These are phyloP conservation scores for Epipyxis sp. DNA, from an alignment of 108 stramenopile genomes.

Conservation along the genomic window DNA sequence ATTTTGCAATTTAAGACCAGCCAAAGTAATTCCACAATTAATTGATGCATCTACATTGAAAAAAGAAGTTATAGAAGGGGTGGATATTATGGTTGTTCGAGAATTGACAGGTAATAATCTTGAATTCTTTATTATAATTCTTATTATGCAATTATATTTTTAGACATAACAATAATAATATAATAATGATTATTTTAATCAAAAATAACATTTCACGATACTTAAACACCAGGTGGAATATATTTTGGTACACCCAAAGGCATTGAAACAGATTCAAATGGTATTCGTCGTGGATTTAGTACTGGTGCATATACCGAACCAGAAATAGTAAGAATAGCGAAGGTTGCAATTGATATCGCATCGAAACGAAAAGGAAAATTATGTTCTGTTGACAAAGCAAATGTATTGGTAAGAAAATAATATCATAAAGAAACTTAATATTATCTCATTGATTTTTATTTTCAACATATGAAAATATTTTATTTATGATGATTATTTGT, in stretches of 20 bases:
- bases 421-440: too few relatives aligned
- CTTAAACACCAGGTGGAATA: too few relatives aligned
- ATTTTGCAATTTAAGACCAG: conserved; percentile 93
- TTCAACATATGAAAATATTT: too few relatives aligned
- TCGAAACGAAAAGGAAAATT: conserved; percentile 81
- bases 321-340: conserved; percentile 82
- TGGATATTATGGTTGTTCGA: conserved; percentile 96
- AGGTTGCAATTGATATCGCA: conserved; percentile 73
- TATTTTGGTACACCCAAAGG: conserved; percentile 98
- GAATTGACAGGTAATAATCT: conserved; percentile 96
- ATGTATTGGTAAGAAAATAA: conserved; percentile 98
- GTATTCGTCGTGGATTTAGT: conserved; percentile 88
- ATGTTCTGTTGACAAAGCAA: conserved; percentile 97
- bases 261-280: conserved; percentile 68
- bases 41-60: conserved; percentile 92
- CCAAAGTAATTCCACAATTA: conserved; percentile 87
- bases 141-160: too few relatives aligned
- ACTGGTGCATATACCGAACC: conserved; percentile 95
- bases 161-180: too few relatives aligned
- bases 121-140: too few relatives aligned
- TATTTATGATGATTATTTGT: too few relatives aligned
- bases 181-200: too few relatives aligned
- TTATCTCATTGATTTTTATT: too few relatives aligned
- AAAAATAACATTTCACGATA: too few relatives aligned
- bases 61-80: conserved; percentile 87